Percentiles rank a stretch among this genome's conserved stretches.
These are phyloP conservation scores for Aspergillus incahuasiensis DNA, from an alignment of 495 filamentous ascomycete genomes.

Conservation along the genomic window DNA sequence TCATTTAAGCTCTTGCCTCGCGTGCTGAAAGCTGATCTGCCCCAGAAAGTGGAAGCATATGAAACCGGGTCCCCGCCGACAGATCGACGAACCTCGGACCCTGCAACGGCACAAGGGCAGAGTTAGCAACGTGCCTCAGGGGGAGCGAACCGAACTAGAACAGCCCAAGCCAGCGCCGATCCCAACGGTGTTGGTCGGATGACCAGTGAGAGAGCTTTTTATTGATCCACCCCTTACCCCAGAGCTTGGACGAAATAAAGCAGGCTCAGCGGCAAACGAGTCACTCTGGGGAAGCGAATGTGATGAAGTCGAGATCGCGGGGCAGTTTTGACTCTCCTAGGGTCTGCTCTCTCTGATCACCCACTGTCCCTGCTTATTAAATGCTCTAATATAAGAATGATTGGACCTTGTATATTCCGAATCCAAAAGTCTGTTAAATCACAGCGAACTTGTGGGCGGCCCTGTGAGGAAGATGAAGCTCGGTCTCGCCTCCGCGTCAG, in stretches of 20 bases:
- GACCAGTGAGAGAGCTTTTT: background rate
- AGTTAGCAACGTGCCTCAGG: background rate
- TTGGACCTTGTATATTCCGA: too few relatives aligned
- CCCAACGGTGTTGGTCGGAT: background rate
- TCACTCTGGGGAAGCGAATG: background rate
- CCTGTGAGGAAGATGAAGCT: background rate
- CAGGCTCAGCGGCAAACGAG: too few relatives aligned
- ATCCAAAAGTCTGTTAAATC: too few relatives aligned
- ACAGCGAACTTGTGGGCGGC: background rate
- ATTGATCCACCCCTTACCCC: background rate
- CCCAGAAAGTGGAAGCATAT: slow-evolving; percentile 10
- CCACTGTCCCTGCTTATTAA: background rate
- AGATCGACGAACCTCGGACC: slow-evolving; percentile 17
- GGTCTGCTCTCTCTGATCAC: background rate
- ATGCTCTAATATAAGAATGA: background rate
- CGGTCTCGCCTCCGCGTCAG: background rate
- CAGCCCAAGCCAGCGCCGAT: background rate
- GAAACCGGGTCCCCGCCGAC: slow-evolving; percentile 5
- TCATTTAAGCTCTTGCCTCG: background rate
- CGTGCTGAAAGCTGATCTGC: background rate
- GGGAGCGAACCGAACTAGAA: background rate
- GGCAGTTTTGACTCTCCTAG: background rate
- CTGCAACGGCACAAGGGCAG: slow-evolving; percentile 3
- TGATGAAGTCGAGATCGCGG: background rate
- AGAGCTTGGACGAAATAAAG: background rate